A percentile compares a stretch with the other conserved stretches of the same genome.
phyloP scores from a whole-genome alignment of 345 rosid species.

The Brassica juncea region DNA sequence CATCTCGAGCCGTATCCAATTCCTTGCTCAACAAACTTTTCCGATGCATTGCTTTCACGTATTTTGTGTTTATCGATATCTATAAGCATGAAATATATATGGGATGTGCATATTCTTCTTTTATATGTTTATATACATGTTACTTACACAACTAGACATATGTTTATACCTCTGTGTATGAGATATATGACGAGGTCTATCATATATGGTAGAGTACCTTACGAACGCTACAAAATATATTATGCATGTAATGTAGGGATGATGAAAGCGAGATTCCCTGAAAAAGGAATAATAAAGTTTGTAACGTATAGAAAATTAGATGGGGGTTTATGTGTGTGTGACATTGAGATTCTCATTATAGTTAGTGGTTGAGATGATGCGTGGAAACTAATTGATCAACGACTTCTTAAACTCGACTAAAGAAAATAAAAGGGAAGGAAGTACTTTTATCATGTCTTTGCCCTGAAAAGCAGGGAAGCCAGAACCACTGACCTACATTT shows the following conservation, averaged over 20 bases:
- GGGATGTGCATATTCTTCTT: background rate
- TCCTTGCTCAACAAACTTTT: slow-evolving; percentile 42
- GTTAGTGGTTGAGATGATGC: slow-evolving; percentile 40
- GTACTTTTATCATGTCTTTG: slow-evolving; percentile 41
- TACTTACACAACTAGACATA: background rate
- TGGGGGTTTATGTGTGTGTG: slow-evolving; percentile 34
- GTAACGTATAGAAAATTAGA: slow-evolving; percentile 8
- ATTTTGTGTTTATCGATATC: slow-evolving; percentile 19
- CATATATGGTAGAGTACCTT: slow-evolving; percentile 30
- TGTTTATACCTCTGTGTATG: background rate
- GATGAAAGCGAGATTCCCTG: slow-evolving; percentile 40
- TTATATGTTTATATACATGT: background rate
- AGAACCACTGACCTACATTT: slow-evolving; percentile 33
- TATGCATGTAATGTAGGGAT: slow-evolving; percentile 3
- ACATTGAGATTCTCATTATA: slow-evolving; percentile 35
- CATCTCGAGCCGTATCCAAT: slow-evolving; percentile 37
- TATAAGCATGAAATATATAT: background rate
- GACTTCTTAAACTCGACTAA: slow-evolving; percentile 29
- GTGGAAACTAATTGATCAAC: slow-evolving; percentile 29
- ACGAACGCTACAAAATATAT: slow-evolving; percentile 17
- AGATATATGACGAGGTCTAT: slow-evolving; percentile 32
- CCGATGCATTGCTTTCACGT: slow-evolving; percentile 38
- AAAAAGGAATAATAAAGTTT: slow-evolving; percentile 27
- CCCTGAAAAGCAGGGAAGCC: slow-evolving; percentile 43
- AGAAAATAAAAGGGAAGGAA: slow-evolving; percentile 10